phyloP scores from a whole-genome alignment of 192 early-diverging fungal genomes.

The Gorgonomyces haynaldii region DNA sequence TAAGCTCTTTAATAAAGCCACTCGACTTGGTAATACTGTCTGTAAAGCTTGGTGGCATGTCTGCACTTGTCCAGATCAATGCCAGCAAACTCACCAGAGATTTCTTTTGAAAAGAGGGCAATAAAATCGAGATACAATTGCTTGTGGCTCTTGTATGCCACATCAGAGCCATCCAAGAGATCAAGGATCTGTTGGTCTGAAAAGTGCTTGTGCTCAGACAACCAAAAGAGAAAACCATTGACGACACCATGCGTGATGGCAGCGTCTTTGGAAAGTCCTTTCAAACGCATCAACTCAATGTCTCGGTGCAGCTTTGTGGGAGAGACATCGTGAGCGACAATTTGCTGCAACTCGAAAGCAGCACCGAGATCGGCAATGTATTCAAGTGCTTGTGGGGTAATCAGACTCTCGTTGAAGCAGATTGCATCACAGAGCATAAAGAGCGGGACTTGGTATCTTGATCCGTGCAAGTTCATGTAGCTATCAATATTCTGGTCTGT shows the following conservation, averaged over 20 bases:
- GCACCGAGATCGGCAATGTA: not conserved
- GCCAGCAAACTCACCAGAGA: too few species aligned
- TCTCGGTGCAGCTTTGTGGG: conserved; percentile 18
- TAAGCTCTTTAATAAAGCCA: too few species aligned
- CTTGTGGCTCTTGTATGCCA: too few species aligned
- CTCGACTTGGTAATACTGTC: too few species aligned
- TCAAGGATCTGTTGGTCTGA: not conserved
- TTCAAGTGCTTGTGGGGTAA: not conserved
- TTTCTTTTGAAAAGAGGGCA: too few species aligned
- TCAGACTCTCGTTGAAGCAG: conserved; percentile 20
- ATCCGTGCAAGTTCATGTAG: conserved; percentile 15
- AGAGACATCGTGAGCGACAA: conserved; percentile 29
- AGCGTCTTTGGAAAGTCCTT: not conserved
- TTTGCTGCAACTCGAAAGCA: conserved; percentile 30
- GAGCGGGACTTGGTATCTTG: conserved; percentile 31
- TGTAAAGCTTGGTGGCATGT: too few species aligned
- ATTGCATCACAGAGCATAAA: conserved; percentile 38
- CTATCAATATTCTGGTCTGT: not conserved
- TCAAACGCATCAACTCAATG: conserved; percentile 7
- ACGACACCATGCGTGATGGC: not conserved
- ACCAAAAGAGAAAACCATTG: not conserved
- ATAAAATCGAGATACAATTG: too few species aligned
- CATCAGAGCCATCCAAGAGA: too few species aligned
- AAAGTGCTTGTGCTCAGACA: not conserved
- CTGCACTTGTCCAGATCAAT: too few species aligned